Percentiles rank a stretch among this genome's conserved stretches.
These are phyloP conservation scores for Arthroderma sp. DNA, from an alignment of 2,329 filamentous ascomycete genomes.

Conservation along the genomic window DNA sequence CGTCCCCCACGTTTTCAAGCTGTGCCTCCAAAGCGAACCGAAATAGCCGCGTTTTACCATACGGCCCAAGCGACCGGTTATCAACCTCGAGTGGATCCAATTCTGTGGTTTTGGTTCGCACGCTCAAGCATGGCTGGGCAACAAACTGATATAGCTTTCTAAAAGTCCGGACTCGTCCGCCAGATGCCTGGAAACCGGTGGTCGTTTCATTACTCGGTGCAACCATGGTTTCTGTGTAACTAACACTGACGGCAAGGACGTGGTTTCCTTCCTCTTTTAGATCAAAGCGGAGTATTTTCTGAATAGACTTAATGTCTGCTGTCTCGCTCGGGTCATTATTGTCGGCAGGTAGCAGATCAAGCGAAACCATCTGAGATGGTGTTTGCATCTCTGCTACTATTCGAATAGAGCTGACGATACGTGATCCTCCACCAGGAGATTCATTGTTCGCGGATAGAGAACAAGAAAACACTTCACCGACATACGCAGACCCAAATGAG, in stretches of 20 bases:
- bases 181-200: constrained; percentile 33
- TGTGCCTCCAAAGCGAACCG: constrained; percentile 81
- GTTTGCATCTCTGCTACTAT: constrained; percentile 95
- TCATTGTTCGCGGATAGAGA: constrained; percentile 96
- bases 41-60: constrained; percentile 28
- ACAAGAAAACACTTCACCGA: constrained; percentile 89
- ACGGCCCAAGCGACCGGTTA: constrained; percentile 32
- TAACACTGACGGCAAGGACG: constrained; percentile 83
- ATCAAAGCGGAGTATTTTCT: constrained; percentile 72
- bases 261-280: constrained; percentile 91
- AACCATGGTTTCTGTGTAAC: constrained; percentile 70
- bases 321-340: constrained; percentile 31
- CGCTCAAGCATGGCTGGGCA: constrained; percentile 76
- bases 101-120: constrained; percentile 74
- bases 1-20: constrained; percentile 85
- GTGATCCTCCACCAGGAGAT: constrained; percentile 28
- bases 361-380: constrained; percentile 55
- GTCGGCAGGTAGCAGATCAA: constrained; percentile 40
- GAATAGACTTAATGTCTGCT: constrained; percentile 45
- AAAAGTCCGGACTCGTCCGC: constrained; percentile 65
- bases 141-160: constrained; percentile 95
- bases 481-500: constrained; percentile 86
- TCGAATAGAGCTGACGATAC: constrained; percentile 57
- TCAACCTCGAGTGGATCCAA: constrained; percentile 36
- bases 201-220: constrained; percentile 20